Percentiles rank a stretch among this genome's conserved stretches.
Evolutionary conservation across 495 filamentous ascomycete genomes (phyloP).

Genomic region (Neurospora sp.): DNA sequence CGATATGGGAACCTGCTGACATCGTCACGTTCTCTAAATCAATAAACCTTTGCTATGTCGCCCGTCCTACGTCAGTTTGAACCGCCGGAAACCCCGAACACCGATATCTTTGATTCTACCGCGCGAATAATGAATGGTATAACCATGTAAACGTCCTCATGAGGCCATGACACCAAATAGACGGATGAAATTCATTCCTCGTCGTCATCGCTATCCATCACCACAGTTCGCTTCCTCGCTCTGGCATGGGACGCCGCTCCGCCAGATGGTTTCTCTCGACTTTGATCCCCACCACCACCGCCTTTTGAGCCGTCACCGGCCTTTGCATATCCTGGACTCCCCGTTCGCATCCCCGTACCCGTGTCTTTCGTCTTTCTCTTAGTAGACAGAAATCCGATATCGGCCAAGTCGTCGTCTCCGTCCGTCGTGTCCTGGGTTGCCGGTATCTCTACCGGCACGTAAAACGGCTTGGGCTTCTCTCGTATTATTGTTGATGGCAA

Average conservation of each 20-base stretch:
- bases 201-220: slow-evolving; percentile 3
- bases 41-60: not conserved
- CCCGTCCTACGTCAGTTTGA: not conserved
- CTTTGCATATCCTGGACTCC: slow-evolving; percentile 2
- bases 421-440: slow-evolving; percentile 20
- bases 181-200: not conserved
- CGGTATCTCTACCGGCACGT: slow-evolving; percentile 21
- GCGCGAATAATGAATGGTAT: not conserved
- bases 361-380: slow-evolving; percentile 1
- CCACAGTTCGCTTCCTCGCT: not conserved
- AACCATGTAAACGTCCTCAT: not conserved
- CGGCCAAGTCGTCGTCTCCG: slow-evolving; percentile 25
- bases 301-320: not conserved
- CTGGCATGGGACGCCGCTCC: not conserved
- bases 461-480: slow-evolving; percentile 16
- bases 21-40: not conserved
- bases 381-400: slow-evolving; percentile 23
- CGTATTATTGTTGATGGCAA: not conserved
- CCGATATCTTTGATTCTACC: not conserved
- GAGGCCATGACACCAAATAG: not conserved
- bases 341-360: not conserved
- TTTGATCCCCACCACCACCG: not conserved
- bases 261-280: not conserved
- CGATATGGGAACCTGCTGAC: not conserved
- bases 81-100: not conserved